Percentiles rank a stretch among this genome's conserved stretches.
These are phyloP conservation scores for Jamesozyma lodderae DNA, from an alignment of 805 yeast species.

Conservation along the genomic window DNA sequence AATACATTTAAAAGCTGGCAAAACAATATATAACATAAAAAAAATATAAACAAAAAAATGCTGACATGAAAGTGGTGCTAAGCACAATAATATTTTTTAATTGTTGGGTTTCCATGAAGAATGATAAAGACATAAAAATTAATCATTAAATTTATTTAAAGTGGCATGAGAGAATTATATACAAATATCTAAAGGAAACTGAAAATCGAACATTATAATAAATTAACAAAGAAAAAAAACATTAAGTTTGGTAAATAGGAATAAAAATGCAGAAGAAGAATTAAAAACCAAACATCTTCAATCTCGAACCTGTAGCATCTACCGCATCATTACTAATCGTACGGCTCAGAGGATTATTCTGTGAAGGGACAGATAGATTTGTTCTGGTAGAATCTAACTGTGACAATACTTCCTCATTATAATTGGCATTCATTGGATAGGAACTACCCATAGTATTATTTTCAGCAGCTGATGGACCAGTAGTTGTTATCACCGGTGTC, in stretches of 20 bases:
- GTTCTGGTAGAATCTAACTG: neutral
- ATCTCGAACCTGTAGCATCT: neutral
- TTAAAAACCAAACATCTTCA: conserved; percentile 1
- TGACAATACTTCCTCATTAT: neutral
- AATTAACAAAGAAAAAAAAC: neutral
- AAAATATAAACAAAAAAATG: too few species aligned
- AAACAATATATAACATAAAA: too few species aligned
- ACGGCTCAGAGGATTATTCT: neutral
- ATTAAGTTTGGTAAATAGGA: neutral
- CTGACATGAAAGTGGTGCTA: too few species aligned
- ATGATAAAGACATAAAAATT: too few species aligned
- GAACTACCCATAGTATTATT: neutral
- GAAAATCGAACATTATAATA: too few species aligned
- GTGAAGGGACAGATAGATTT: neutral
- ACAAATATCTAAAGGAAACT: too few species aligned
- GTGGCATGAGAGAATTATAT: too few species aligned
- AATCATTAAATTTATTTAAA: too few species aligned
- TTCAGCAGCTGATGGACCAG: neutral
- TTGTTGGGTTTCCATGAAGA: too few species aligned
- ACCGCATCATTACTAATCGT: conserved; percentile 1
- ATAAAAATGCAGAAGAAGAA: neutral
- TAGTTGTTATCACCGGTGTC: conserved; percentile 3
- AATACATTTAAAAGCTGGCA: too few species aligned
- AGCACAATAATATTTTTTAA: too few species aligned
- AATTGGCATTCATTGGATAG: neutral